Evolutionary conservation across 2,329 filamentous ascomycete species (phyloP).

Genomic region (Cyphellophora attinorum): DNA sequence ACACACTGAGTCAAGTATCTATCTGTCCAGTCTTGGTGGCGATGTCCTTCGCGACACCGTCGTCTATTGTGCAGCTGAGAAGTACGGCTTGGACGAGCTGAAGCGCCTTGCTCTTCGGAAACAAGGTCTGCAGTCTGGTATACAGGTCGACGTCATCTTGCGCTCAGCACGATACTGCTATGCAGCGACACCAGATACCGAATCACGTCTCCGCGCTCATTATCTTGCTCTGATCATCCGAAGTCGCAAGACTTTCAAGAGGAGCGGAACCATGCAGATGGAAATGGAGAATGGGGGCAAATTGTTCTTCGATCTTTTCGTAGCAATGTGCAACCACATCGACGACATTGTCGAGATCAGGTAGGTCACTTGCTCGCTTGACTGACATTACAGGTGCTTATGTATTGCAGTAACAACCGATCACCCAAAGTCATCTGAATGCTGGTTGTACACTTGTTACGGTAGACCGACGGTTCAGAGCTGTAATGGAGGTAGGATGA

Average conservation of each 20-base stretch:
- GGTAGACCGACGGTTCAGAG: conserved; percentile 23
- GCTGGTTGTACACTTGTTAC: conserved; percentile 16
- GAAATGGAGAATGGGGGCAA: conserved; percentile 94
- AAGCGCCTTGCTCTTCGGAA: conserved; percentile 87
- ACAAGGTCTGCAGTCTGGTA: conserved; percentile 85
- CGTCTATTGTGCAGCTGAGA: conserved; percentile 84
- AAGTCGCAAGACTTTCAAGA: conserved; percentile 95
- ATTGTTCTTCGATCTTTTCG: conserved; percentile 97
- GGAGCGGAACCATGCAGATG: conserved; percentile 95
- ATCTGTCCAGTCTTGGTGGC: conserved; percentile 63
- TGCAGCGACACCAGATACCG: conserved; percentile 84
- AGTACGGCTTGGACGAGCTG: conserved; percentile 84
- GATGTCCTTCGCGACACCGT: conserved; percentile 83
- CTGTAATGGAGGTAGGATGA: conserved; percentile 20
- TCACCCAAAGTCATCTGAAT: conserved; percentile 46
- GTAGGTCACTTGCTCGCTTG: conserved; percentile 40
- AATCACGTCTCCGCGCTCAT: conserved; percentile 87
- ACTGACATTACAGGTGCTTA: conserved; percentile 15
- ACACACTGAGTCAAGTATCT: conserved; percentile 46
- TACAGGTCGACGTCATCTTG: conserved; percentile 85
- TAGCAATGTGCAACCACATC: conserved; percentile 96
- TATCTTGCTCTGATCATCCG: conserved; percentile 96
- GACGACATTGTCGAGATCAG: conserved; percentile 87
- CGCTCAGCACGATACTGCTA: conserved; percentile 91
- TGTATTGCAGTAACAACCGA: conserved; percentile 35